Evolutionary conservation across 768 basidiomycete genomes (phyloP).

Genomic region (Mycena venus): DNA sequence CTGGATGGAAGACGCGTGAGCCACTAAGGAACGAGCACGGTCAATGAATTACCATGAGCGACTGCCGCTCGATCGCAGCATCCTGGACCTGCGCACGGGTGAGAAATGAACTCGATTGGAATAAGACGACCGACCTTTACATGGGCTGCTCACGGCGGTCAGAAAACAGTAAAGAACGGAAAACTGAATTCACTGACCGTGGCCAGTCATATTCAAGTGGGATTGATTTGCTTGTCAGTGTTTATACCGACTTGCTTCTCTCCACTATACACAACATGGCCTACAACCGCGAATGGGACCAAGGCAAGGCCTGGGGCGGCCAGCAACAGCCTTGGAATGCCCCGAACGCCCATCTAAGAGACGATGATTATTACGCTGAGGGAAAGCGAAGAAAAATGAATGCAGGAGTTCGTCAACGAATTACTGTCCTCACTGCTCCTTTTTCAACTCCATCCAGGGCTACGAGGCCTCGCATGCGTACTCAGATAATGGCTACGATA

Average conservation of each 20-base stretch:
- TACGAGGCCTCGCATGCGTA: conserved; percentile 64
- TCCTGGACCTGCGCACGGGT: conserved; percentile 47
- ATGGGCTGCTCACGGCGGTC: conserved; percentile 27
- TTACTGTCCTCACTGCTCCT: background rate
- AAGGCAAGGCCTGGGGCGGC: conserved; percentile 75
- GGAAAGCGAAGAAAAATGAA: conserved; percentile 87
- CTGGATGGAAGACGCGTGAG: conserved; percentile 52
- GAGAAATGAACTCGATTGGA: background rate
- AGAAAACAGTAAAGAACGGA: background rate
- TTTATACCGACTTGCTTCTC: conserved; percentile 50
- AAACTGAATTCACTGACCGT: background rate
- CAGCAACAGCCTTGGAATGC: conserved; percentile 60
- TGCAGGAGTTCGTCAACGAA: conserved; percentile 68
- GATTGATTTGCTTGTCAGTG: conserved; percentile 34
- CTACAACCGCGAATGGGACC: conserved; percentile 90
- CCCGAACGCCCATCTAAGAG: conserved; percentile 65
- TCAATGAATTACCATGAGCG: conserved; percentile 56
- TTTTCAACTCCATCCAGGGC: conserved; percentile 52
- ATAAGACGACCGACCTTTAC: conserved; percentile 31
- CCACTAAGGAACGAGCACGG: conserved; percentile 3
- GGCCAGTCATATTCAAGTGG: background rate
- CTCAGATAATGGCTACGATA: conserved; percentile 53
- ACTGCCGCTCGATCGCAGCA: conserved; percentile 72
- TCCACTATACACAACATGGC: conserved; percentile 74
- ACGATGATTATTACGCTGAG: conserved; percentile 78